phyloP scores from a whole-genome alignment of 805 yeast species.

The Metschnikowia aberdeeniae region DNA sequence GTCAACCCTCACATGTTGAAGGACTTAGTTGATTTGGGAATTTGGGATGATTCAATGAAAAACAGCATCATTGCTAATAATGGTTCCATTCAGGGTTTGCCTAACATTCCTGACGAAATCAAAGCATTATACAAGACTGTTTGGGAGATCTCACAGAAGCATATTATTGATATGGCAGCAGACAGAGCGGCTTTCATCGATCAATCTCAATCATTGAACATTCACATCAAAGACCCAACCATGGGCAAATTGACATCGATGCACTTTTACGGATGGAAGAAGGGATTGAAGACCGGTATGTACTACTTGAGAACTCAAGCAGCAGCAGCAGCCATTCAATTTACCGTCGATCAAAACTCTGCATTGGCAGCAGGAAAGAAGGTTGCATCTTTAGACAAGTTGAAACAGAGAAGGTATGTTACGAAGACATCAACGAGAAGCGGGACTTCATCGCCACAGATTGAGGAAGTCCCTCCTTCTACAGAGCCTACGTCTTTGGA shows the following conservation, averaged over 20 bases:
- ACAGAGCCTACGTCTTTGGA: conserved; percentile 44
- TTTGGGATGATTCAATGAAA: conserved; percentile 57
- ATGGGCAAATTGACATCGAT: conserved; percentile 95
- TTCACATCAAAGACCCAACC: conserved; percentile 84
- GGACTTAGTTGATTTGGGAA: conserved; percentile 55
- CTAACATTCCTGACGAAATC: conserved; percentile 51
- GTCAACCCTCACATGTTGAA: conserved; percentile 56
- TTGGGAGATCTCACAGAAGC: conserved; percentile 59
- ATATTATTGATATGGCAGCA: conserved; percentile 59
- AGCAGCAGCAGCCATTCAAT: conserved; percentile 95
- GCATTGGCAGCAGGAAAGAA: conserved; percentile 36
- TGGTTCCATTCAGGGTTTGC: conserved; percentile 54
- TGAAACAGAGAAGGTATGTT: conserved; percentile 37
- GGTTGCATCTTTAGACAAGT: conserved; percentile 36
- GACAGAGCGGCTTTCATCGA: conserved; percentile 76
- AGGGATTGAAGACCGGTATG: conserved; percentile 98
- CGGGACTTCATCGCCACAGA: conserved; percentile 21
- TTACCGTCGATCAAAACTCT: conserved; percentile 48
- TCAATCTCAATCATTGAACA: conserved; percentile 91
- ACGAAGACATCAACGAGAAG: conserved; percentile 19
- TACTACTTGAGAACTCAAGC: conserved; percentile 97
- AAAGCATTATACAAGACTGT: conserved; percentile 56
- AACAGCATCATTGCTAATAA: conserved; percentile 52
- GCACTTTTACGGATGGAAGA: conserved; percentile 99
- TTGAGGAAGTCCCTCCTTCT: conserved; percentile 18